Evolutionary conservation across 345 rosid genomes (phyloP).

Genomic region (Salix brachista): DNA sequence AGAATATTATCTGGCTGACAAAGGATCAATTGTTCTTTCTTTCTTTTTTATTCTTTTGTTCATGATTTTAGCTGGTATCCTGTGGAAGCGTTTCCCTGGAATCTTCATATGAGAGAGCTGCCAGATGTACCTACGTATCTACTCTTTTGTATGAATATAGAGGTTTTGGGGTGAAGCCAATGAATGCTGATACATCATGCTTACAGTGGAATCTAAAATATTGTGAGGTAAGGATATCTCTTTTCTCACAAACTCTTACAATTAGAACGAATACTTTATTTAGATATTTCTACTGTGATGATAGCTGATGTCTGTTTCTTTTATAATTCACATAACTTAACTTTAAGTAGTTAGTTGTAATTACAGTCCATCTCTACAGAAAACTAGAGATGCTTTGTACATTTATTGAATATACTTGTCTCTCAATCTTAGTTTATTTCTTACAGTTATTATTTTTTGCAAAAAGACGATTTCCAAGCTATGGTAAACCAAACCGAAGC

Average conservation of each 20-base stretch:
- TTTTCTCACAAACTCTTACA: background rate
- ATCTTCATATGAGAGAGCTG: conserved; percentile 52
- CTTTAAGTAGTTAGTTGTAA: background rate
- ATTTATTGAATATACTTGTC: background rate
- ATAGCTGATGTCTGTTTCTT: background rate
- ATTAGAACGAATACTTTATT: background rate
- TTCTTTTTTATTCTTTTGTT: background rate
- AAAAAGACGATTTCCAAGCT: too few species aligned
- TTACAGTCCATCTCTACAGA: background rate
- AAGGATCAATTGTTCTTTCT: background rate
- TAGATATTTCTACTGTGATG: background rate
- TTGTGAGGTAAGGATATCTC: conserved; percentile 39
- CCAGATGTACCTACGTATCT: conserved; percentile 45
- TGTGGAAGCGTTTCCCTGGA: conserved; percentile 47
- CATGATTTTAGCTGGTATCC: conserved; percentile 37
- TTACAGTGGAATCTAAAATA: conserved; percentile 41
- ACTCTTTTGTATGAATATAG: conserved; percentile 47
- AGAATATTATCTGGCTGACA: too few species aligned
- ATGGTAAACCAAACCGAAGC: too few species aligned
- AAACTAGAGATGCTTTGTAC: background rate
- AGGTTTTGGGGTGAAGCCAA: conserved; percentile 30
- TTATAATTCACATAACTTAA: background rate
- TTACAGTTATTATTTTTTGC: too few species aligned
- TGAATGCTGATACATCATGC: conserved; percentile 24
- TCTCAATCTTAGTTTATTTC: too few species aligned